phyloP scores from a whole-genome alignment of 177 flowering plant species.

The Vitis hybrid region DNA sequence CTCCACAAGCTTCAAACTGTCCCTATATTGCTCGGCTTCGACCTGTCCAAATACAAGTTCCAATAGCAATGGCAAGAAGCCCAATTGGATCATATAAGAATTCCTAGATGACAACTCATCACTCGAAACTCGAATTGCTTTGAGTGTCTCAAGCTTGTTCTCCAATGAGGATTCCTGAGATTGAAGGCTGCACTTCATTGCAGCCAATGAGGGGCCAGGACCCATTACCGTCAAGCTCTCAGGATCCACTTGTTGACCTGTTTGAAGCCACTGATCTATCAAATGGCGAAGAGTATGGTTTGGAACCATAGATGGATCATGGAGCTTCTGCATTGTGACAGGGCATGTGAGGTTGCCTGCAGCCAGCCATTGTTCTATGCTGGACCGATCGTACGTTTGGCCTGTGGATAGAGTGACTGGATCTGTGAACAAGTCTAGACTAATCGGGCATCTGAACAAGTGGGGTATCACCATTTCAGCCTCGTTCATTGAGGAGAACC shows the following conservation, averaged over 20 bases:
- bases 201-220: slow-evolving; percentile 25
- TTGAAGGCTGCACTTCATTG: slow-evolving; percentile 40
- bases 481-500: slow-evolving; percentile 31
- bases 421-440: slow-evolving; percentile 69
- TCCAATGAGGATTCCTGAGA: slow-evolving; percentile 29
- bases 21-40: slow-evolving; percentile 5
- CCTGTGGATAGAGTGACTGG: slow-evolving; percentile 83
- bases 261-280: slow-evolving; percentile 56
- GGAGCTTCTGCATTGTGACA: slow-evolving; percentile 84
- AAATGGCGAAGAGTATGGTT: slow-evolving; percentile 74
- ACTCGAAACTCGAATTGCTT: slow-evolving; percentile 27
- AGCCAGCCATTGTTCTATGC: slow-evolving; percentile 71
- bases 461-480: slow-evolving; percentile 50
- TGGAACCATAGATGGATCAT: slow-evolving; percentile 64
- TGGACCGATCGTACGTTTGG: slow-evolving; percentile 74
- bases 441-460: slow-evolving; percentile 72
- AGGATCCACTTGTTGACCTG: slow-evolving; percentile 25
- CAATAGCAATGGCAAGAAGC: slow-evolving; percentile 44
- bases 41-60: slow-evolving; percentile 27
- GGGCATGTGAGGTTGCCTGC: slow-evolving; percentile 78
- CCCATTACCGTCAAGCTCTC: slow-evolving; percentile 15
- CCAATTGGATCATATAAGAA: slow-evolving; percentile 41
- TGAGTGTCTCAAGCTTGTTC: slow-evolving; percentile 34
- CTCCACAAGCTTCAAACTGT: slow-evolving; percentile 35
- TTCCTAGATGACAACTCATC: slow-evolving; percentile 30